Conservation (phyloP, 2,329 filamentous ascomycete genomes). For the Geosmithia morbida region DNA sequence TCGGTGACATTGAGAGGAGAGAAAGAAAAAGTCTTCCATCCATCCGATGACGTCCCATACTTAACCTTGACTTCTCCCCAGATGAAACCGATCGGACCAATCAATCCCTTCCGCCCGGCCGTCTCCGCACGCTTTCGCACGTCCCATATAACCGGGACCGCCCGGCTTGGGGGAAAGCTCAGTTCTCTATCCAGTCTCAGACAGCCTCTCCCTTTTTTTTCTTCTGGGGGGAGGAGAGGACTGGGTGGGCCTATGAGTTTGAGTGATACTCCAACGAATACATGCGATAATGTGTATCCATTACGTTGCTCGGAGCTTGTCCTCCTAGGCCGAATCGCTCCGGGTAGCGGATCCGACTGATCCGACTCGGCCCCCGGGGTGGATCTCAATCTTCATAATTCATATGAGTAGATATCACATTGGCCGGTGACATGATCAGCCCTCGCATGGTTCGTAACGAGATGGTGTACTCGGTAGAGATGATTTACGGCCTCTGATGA, state of each 20-base stretch:
- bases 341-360: neutral
- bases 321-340: neutral
- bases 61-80: neutral
- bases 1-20: neutral
- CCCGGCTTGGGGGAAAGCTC: neutral
- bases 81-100: neutral
- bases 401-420: neutral
- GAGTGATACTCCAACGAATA: no score
- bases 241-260: no score
- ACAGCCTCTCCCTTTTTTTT: no score
- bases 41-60: neutral
- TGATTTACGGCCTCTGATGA: no score
- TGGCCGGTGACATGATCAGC: no score
- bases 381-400: neutral
- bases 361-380: neutral
- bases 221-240: no score
- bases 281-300: no score
- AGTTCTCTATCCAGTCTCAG: no score
- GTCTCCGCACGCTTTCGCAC: neutral
- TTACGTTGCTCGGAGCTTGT: neutral
- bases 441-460: no score
- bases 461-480: no score
- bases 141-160: neutral
- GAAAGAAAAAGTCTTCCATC: neutral
- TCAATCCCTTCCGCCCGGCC: neutral